Evolutionary conservation across 768 basidiomycete genomes (phyloP).

Genomic region (Amanita rubescens): DNA sequence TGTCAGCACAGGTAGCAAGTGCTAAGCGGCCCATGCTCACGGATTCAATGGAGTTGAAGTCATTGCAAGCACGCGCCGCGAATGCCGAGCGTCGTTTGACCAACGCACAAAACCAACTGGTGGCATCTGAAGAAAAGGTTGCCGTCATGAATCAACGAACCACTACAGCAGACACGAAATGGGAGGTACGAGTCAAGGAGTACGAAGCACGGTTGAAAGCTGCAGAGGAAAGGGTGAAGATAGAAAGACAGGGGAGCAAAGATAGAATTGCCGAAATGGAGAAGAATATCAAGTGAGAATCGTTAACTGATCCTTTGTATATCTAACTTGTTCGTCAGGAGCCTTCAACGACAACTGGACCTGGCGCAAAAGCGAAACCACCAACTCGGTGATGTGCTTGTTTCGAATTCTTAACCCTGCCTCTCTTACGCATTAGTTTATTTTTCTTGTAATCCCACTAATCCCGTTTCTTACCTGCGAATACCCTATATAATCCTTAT

Average conservation of each 20-base stretch:
- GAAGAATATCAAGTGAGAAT: conserved; percentile 53
- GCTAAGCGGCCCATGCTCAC: conserved; percentile 52
- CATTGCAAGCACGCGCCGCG: conserved; percentile 63
- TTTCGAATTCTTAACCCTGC: conserved; percentile 24
- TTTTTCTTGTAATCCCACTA: background rate
- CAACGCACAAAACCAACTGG: conserved; percentile 77
- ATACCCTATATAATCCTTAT: background rate
- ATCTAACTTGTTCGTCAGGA: conserved; percentile 33
- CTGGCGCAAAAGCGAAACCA: conserved; percentile 67
- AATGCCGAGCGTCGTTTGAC: conserved; percentile 87
- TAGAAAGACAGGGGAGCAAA: conserved; percentile 90
- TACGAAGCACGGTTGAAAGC: conserved; percentile 76
- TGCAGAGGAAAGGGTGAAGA: conserved; percentile 88
- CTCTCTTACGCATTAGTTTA: background rate
- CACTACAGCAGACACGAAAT: conserved; percentile 70
- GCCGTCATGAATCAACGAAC: conserved; percentile 67
- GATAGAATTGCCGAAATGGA: conserved; percentile 73
- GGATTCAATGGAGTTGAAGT: conserved; percentile 64
- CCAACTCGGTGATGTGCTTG: conserved; percentile 50
- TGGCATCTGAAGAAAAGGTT: conserved; percentile 79
- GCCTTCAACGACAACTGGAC: conserved; percentile 69
- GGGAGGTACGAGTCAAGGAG: conserved; percentile 94
- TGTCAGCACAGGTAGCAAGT: conserved; percentile 59
- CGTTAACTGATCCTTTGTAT: conserved; percentile 1
- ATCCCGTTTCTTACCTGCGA: background rate